These are phyloP conservation scores for Coniochaeta sp. DNA, from an alignment of 2,329 filamentous ascomycete species.

Conservation along the genomic window DNA sequence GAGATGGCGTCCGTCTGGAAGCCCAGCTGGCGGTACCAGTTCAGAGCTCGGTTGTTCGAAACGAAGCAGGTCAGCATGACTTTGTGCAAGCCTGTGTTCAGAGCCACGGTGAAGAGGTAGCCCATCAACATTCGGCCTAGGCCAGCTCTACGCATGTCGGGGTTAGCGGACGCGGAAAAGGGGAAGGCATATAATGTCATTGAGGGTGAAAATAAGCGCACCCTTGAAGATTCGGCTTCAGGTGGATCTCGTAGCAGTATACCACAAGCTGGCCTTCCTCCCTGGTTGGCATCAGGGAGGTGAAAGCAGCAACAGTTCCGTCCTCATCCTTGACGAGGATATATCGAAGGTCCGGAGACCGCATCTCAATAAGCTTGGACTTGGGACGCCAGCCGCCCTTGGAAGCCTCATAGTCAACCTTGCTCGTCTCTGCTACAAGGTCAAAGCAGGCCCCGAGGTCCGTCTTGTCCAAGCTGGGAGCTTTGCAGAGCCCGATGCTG, in stretches of 20 bases:
- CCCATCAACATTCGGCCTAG: constrained; percentile 55
- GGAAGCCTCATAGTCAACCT: constrained; percentile 56
- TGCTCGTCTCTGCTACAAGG: constrained; percentile 57
- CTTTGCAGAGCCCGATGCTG: constrained; percentile 33
- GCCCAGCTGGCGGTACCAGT: constrained; percentile 56
- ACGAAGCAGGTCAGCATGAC: constrained; percentile 70
- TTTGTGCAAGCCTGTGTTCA: constrained; percentile 49
- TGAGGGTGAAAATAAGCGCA: constrained; percentile 20
- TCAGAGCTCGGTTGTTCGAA: constrained; percentile 48
- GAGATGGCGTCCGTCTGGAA: constrained; percentile 49
- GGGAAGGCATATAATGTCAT: too few relatives aligned
- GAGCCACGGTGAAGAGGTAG: constrained; percentile 45
- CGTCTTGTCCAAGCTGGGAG: constrained; percentile 28
- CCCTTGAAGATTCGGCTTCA: constrained; percentile 49
- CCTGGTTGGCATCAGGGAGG: constrained; percentile 65
- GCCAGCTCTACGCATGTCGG: constrained; percentile 41
- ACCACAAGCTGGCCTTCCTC: constrained; percentile 60
- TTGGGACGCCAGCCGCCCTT: constrained; percentile 54
- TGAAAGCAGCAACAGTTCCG: constrained; percentile 42
- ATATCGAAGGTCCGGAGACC: constrained; percentile 59
- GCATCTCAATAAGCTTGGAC: constrained; percentile 62
- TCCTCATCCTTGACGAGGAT: constrained; percentile 45
- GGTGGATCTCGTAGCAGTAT: constrained; percentile 76
- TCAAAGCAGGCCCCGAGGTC: constrained; percentile 48
- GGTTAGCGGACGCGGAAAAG: neutral